phyloP scores from a whole-genome alignment of 495 filamentous ascomycete species.

The Aspergillus nidulans region DNA sequence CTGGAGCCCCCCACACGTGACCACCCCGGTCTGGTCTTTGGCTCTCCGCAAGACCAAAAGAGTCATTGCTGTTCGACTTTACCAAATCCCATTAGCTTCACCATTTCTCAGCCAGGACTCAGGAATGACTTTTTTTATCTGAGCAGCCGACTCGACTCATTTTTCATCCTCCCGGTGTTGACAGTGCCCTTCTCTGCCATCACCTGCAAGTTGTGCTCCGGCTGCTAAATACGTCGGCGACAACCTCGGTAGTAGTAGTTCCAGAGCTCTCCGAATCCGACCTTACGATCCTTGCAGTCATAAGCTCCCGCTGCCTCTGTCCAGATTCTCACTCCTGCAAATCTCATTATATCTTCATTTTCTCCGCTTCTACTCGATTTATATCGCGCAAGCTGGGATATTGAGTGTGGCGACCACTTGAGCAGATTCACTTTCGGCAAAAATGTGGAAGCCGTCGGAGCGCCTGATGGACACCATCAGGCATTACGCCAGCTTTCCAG shows the following conservation, averaged over 20 bases:
- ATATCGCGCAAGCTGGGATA: neutral
- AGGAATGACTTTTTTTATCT: neutral
- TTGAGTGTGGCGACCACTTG: conserved; percentile 23
- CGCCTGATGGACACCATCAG: conserved; percentile 97
- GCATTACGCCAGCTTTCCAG: conserved; percentile 95
- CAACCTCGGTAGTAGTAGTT: conserved; percentile 11
- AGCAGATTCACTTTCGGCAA: conserved; percentile 32
- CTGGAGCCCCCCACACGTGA: conserved; percentile 31
- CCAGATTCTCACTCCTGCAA: neutral
- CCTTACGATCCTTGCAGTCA: neutral
- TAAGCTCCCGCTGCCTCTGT: neutral
- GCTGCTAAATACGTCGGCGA: neutral
- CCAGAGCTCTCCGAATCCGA: neutral
- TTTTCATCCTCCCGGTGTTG: neutral
- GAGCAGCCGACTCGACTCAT: neutral
- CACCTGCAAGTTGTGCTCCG: neutral
- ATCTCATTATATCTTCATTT: neutral
- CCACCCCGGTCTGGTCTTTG: conserved; percentile 17
- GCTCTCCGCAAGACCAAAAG: conserved; percentile 20
- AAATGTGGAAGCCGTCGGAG: conserved; percentile 89
- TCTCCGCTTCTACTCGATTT: neutral
- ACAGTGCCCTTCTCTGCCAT: neutral
- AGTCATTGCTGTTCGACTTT: conserved; percentile 4
- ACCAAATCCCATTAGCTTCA: neutral
- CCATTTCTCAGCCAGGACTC: neutral